These are phyloP conservation scores for Capsicum rhomboideum DNA, from an alignment of 257 asterid genomes.

Conservation along the genomic window DNA sequence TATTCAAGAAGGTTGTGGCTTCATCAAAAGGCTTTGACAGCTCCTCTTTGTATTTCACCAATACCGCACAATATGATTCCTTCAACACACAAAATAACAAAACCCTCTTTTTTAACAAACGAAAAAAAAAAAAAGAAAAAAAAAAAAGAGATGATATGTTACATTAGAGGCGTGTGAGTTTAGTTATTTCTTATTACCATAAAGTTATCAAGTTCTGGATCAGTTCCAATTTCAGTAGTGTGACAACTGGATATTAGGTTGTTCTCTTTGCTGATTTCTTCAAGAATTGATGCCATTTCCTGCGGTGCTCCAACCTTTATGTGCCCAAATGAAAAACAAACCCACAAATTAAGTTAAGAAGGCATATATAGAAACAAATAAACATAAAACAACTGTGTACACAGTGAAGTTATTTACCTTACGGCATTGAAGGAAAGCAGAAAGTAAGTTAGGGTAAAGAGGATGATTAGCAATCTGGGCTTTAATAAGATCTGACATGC, in stretches of 20 bases:
- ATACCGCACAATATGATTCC: slow-evolving; percentile 66
- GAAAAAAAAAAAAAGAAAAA: background rate
- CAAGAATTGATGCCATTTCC: slow-evolving; percentile 58
- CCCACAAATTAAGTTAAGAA: background rate
- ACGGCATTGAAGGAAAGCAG: slow-evolving; percentile 64
- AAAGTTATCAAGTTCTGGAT: slow-evolving; percentile 75
- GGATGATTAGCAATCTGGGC: slow-evolving; percentile 82
- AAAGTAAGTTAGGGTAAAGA: slow-evolving; percentile 62
- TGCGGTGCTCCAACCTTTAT: slow-evolving; percentile 71
- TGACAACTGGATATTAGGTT: slow-evolving; percentile 1
- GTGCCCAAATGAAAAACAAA: background rate
- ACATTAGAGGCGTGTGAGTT: background rate
- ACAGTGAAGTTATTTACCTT: slow-evolving; percentile 35
- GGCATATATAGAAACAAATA: background rate
- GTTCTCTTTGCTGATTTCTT: slow-evolving; percentile 55
- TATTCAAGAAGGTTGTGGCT: slow-evolving; percentile 61
- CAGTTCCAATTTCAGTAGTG: slow-evolving; percentile 39
- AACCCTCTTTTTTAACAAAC: background rate
- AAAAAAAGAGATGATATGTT: background rate
- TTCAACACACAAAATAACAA: slow-evolving; percentile 6
- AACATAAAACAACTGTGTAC: background rate
- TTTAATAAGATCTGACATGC: slow-evolving; percentile 47
- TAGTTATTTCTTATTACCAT: slow-evolving; percentile 40
- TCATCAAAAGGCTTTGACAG: slow-evolving; percentile 70
- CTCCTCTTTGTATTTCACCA: slow-evolving; percentile 57